Base-by-base conservation (phyloP, 2,329 filamentous ascomycete species). In the Xylaria sp. region DNA sequence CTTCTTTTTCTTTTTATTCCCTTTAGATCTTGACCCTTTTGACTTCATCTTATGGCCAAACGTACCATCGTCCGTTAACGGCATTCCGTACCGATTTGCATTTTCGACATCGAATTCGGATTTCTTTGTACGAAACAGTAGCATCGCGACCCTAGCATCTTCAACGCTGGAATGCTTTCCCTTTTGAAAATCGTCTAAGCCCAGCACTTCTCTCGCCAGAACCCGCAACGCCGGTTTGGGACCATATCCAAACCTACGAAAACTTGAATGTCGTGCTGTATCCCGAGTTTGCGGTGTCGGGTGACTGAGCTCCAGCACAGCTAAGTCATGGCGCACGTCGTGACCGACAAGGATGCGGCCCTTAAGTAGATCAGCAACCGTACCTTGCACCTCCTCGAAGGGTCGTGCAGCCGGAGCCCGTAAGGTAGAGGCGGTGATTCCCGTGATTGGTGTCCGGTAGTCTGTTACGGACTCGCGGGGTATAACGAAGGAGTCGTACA, bases 401-500 rank as follows among this genome's bases (percentile, higher is more conserved):
- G 83, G 82, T 60, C 93, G 83, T 0, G 92, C 92, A 46, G 52
- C 84, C 82, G 36, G 65, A 15, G 52, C 23, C 25, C 85, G 83
- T 86, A 98, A 90, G 72, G 93, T 89, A 67, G 87, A 88, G 0
- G 91, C 86, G 59, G 88, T 87, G 68, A 99, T 91, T 7, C 96
- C 96, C 69, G 92, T 97, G 46, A 97, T 90, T 68, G 86, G 83
- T 2, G 94, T 98, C 69, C 96, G 89, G 91, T 94, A 99, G 80
- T 99, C 93, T 15, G 92, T 94, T 1, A 99, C 93, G 63, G 83
- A 84, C 76, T 94, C 90, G 67, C 89, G 89, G 0, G 93, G 92
- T 62, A 88, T 87, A 10, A 98, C 96, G 77, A 92, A 98, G 13
- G 93, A 95, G 82, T 99, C 96, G 85, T 98, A 97, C 53, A 99